Conservation (phyloP, 495 filamentous ascomycete genomes). For the Lepraria neglecta region DNA sequence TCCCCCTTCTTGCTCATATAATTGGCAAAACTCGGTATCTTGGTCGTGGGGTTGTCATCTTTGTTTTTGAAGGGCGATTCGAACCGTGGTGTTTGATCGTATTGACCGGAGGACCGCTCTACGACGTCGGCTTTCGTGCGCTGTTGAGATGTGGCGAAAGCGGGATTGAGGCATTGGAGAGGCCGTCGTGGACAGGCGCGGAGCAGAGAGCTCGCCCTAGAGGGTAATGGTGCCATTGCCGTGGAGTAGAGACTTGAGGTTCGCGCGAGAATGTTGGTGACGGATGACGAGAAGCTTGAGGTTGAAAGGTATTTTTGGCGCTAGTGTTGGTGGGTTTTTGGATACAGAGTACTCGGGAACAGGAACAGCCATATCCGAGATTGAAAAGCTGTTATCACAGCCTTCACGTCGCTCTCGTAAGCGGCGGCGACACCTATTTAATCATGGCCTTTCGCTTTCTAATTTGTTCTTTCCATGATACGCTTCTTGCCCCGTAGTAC, state of each 20-base stretch:
- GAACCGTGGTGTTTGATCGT: slow-evolving; percentile 44
- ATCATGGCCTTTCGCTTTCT: neutral
- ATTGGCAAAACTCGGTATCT: slow-evolving; percentile 84
- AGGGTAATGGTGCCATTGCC: slow-evolving; percentile 46
- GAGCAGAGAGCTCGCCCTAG: slow-evolving; percentile 45
- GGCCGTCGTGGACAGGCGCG: slow-evolving; percentile 47
- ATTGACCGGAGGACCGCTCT: slow-evolving; percentile 25
- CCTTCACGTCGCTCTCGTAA: neutral
- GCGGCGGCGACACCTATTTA: neutral
- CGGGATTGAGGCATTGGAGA: slow-evolving; percentile 33
- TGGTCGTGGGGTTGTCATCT: slow-evolving; percentile 48
- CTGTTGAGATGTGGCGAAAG: slow-evolving; percentile 41
- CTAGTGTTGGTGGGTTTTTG: neutral
- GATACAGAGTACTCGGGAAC: neutral
- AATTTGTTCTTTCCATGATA: neutral
- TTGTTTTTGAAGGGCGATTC: slow-evolving; percentile 45
- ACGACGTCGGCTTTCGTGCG: slow-evolving; percentile 42
- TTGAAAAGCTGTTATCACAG: neutral
- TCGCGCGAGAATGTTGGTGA: neutral
- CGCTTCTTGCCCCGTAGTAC: neutral
- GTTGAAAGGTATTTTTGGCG: slow-evolving; percentile 2
- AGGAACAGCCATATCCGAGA: slow-evolving; percentile 3
- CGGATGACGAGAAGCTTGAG: neutral
- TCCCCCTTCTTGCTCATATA: slow-evolving; percentile 64
- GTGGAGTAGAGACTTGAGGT: neutral